Conservation (phyloP, 2,329 filamentous ascomycete species). For the Penicillium sp. region DNA sequence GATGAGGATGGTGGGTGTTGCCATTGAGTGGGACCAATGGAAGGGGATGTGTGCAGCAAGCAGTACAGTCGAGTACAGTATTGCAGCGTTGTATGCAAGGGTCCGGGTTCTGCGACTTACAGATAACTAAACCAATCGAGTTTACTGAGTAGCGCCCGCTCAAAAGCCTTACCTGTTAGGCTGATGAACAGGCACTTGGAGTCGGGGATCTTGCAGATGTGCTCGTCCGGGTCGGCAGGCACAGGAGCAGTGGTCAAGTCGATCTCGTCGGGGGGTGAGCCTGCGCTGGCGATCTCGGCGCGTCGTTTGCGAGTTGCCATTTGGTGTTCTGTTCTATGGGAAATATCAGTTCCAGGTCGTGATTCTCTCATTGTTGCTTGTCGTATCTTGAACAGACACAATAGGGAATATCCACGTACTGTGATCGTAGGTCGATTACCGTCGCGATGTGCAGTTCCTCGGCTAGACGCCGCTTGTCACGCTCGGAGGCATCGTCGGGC, state of each 20-base stretch:
- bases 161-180: conserved; percentile 72
- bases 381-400: neutral
- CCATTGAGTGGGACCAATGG: neutral
- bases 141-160: conserved; percentile 66
- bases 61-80: neutral
- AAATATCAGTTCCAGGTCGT: neutral
- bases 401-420: conserved; percentile 49
- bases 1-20: neutral
- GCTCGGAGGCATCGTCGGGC: conserved; percentile 68
- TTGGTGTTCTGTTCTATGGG: conserved; percentile 68
- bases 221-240: conserved; percentile 53
- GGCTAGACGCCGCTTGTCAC: conserved; percentile 63
- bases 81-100: neutral
- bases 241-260: conserved; percentile 37
- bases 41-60: neutral
- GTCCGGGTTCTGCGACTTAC: conserved; percentile 42
- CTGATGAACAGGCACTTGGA: conserved; percentile 68
- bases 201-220: conserved; percentile 63
- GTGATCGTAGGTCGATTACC: conserved; percentile 77
- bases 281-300: conserved; percentile 33
- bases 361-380: too few relatives aligned
- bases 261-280: conserved; percentile 22
- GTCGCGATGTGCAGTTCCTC: conserved; percentile 66
- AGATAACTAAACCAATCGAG: conserved; percentile 68
- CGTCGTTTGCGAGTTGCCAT: conserved; percentile 65